Evolutionary conservation across 1,284 basidiomycete genomes (phyloP).

Genomic region (Cryptococcus maquisensis): DNA sequence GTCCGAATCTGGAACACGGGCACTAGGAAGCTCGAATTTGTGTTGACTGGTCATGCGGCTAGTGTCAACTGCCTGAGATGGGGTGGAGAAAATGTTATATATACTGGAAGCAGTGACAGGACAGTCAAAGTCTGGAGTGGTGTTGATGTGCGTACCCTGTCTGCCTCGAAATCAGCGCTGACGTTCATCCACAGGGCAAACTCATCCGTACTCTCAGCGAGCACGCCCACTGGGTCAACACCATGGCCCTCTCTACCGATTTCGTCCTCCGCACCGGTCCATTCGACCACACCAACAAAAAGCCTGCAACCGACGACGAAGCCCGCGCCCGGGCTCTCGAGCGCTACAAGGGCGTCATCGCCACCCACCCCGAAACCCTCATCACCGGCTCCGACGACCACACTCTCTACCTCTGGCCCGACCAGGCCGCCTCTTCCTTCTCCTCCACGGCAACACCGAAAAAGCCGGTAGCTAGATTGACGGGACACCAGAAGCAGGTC

Average conservation of each 20-base stretch:
- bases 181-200: slow-evolving; percentile 50
- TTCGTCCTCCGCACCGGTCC: slow-evolving; percentile 92
- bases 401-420: slow-evolving; percentile 87
- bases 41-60: slow-evolving; percentile 88
- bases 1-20: slow-evolving; percentile 82
- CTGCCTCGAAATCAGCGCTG: neutral
- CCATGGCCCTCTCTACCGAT: slow-evolving; percentile 90
- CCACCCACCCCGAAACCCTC: slow-evolving; percentile 71
- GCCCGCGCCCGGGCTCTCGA: slow-evolving; percentile 63
- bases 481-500: slow-evolving; percentile 93
- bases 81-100: slow-evolving; percentile 87
- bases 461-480: slow-evolving; percentile 82
- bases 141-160: slow-evolving; percentile 57
- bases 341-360: slow-evolving; percentile 67
- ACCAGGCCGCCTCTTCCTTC: slow-evolving; percentile 53
- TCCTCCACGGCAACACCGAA: slow-evolving; percentile 53
- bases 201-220: slow-evolving; percentile 71
- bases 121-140: slow-evolving; percentile 94
- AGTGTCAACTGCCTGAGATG: slow-evolving; percentile 93
- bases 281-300: slow-evolving; percentile 80
- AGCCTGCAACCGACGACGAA: slow-evolving; percentile 70
- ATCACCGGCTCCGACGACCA: slow-evolving; percentile 94
- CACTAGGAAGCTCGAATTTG: slow-evolving; percentile 70
- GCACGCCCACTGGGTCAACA: slow-evolving; percentile 99
- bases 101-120: slow-evolving; percentile 90